Percentiles rank a stretch among this genome's conserved stretches.
Evolutionary conservation across 1,284 basidiomycete species (phyloP).

Genomic region (Entoloma clypeatum): DNA sequence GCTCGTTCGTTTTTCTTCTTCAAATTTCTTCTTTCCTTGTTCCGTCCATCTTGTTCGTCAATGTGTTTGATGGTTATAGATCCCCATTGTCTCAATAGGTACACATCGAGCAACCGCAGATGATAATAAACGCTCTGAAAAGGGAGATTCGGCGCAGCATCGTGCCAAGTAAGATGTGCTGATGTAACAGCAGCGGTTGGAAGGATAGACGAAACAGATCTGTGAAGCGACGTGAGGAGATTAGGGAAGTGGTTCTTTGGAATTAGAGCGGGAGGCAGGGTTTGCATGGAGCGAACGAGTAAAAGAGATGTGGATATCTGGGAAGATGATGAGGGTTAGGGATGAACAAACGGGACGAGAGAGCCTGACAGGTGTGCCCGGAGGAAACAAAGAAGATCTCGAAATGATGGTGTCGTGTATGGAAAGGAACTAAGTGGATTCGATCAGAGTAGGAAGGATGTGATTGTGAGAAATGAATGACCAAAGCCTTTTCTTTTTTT

Average conservation of each 20-base stretch:
- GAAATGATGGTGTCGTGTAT: constrained; percentile 44
- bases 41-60: constrained; percentile 11
- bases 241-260: constrained; percentile 31
- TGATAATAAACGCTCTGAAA: constrained; percentile 52
- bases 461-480: constrained; percentile 19
- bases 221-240: constrained; percentile 36
- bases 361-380: constrained; percentile 35
- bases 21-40: constrained; percentile 5
- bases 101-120: constrained; percentile 58
- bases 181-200: constrained; percentile 16
- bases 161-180: constrained; percentile 21
- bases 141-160: constrained; percentile 19
- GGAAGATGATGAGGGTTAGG: constrained; percentile 12
- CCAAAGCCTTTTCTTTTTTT: constrained; percentile 47
- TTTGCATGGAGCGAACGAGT: constrained; percentile 40
- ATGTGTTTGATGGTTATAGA: constrained; percentile 6
- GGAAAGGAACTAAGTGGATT: constrained; percentile 37
- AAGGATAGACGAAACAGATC: constrained; percentile 31
- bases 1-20: constrained; percentile 22
- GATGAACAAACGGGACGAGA: constrained; percentile 7
- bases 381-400: constrained; percentile 43
- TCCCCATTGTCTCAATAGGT: constrained; percentile 54
- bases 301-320: constrained; percentile 58
- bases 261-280: constrained; percentile 34
- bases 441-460: constrained; percentile 4